Evolutionary conservation across 2,329 filamentous ascomycete species (phyloP).

Genomic region (Escovopsis weberi): DNA sequence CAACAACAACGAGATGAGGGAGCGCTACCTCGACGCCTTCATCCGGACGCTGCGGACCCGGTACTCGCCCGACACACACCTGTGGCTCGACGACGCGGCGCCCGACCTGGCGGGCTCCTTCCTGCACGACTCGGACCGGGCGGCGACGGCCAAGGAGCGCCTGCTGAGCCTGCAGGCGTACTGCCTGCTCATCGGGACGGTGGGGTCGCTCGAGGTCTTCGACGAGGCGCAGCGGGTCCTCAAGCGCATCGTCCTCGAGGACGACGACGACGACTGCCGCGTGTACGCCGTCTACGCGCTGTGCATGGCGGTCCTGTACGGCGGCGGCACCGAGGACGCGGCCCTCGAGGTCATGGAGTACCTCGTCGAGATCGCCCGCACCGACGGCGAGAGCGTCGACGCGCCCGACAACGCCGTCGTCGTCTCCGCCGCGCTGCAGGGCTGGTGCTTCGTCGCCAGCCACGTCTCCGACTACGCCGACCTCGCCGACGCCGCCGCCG

Average conservation of each 20-base stretch:
- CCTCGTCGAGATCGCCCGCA: conserved; percentile 62
- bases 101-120: conserved; percentile 48
- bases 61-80: conserved; percentile 19
- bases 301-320: conserved; percentile 58
- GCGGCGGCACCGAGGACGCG: conserved; percentile 54
- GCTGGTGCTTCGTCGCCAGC: conserved; percentile 70
- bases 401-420: conserved; percentile 56
- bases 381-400: conserved; percentile 58
- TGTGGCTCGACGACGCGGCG: conserved; percentile 41
- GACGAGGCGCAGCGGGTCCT: conserved; percentile 16
- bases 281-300: conserved; percentile 65
- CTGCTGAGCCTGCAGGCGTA: conserved; percentile 58
- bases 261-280: conserved; percentile 48
- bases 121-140: conserved; percentile 54
- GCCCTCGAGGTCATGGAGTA: conserved; percentile 60
- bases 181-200: conserved; percentile 49
- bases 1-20: conserved; percentile 56
- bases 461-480: conserved; percentile 61
- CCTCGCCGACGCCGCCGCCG: conserved; percentile 56
- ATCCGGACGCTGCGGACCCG: conserved; percentile 38
- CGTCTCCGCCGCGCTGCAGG: conserved; percentile 59
- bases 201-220: conserved; percentile 40
- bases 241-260: conserved; percentile 25
- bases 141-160: conserved; percentile 53
- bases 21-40: conserved; percentile 26